phyloP scores from a whole-genome alignment of 306 rosid genomes.

The Cicer arietinum region DNA sequence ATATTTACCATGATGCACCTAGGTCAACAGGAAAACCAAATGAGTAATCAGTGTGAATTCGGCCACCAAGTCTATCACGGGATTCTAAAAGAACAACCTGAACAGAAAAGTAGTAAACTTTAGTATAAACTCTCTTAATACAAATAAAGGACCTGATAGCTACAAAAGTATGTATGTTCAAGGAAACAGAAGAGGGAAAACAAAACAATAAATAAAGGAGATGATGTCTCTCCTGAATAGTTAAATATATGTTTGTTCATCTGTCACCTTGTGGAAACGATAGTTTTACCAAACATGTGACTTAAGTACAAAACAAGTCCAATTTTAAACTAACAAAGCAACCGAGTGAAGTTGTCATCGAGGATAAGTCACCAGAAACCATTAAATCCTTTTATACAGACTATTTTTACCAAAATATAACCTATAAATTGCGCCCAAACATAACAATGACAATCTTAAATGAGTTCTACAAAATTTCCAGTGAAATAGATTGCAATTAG shows the following conservation, averaged over 20 bases:
- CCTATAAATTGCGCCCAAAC: slow-evolving; percentile 21
- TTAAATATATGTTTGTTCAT: slow-evolving; percentile 16
- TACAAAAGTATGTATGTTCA: slow-evolving; percentile 1
- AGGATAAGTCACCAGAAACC: neutral
- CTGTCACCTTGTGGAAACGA: neutral
- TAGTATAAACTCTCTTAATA: slow-evolving; percentile 3
- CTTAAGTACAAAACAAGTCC: slow-evolving; percentile 20
- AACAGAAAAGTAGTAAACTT: slow-evolving; percentile 10
- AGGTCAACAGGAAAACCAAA: slow-evolving; percentile 97
- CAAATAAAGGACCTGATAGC: neutral
- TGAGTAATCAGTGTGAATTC: slow-evolving; percentile 86
- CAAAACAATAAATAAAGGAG: neutral
- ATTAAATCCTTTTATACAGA: slow-evolving; percentile 26
- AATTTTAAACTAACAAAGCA: slow-evolving; percentile 25
- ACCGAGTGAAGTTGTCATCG: neutral
- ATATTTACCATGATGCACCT: slow-evolving; percentile 91
- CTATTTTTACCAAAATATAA: neutral
- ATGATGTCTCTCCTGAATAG: slow-evolving; percentile 18
- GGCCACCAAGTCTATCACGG: slow-evolving; percentile 91
- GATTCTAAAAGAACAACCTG: slow-evolving; percentile 94
- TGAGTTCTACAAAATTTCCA: neutral
- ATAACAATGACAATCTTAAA: slow-evolving; percentile 8
- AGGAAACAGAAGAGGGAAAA: neutral
- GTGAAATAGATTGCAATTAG: slow-evolving; percentile 7
- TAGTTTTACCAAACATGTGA: neutral